Evolutionary conservation across 2,329 filamentous ascomycete genomes (phyloP), one percentile per base, ranked within the genome.

Genomic region (Pseudonectria buxi): DNA sequence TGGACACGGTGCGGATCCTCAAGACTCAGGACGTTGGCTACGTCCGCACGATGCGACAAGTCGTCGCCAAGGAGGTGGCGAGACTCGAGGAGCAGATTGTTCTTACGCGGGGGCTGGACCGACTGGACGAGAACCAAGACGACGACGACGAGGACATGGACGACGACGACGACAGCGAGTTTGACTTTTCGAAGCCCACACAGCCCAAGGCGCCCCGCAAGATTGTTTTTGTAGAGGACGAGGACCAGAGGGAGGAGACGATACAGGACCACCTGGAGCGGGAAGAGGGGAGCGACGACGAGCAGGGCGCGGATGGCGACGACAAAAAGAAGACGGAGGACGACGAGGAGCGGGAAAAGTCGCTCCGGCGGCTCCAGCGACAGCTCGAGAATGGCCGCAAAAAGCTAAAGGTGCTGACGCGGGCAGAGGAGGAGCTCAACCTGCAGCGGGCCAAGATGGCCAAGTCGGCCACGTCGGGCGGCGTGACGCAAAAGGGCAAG

Each of bases 11-110:
- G 15, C 67, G 78, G 14, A 62, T 83, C 14, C 69, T 83, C 44
- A 84, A 83, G 65, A 83, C 78, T 3, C 80, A 84, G 58, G 80
- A 84, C 50, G 56, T 80, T 22, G 78, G 72, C 3, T 83, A 83
- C 54, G 56, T 83, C 16, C 64, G 79, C 42, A 79, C 76, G 14
- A 73, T 77, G 66, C 65, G 74, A 37, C 80, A 78, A 45, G 67
- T 78, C 16, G 67, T 72, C 4, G 54, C 63, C 39, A 80, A 79
- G 52, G 75, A 83, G 45, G 70, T 79, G 2, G 63, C 64, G 27
- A 58, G 50, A 35, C 53, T 83, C 16, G 70, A 80, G 59, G 66
- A 76, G 57, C 64, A 70, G 39, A 62, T 72, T 2, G 62, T 76
- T 7, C 53, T 74, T 52, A 59, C 50, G 37, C 57, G 37, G 48